Base-by-base conservation (phyloP, 176 grass and related monocot species). In the Triticum timopheevii region DNA sequence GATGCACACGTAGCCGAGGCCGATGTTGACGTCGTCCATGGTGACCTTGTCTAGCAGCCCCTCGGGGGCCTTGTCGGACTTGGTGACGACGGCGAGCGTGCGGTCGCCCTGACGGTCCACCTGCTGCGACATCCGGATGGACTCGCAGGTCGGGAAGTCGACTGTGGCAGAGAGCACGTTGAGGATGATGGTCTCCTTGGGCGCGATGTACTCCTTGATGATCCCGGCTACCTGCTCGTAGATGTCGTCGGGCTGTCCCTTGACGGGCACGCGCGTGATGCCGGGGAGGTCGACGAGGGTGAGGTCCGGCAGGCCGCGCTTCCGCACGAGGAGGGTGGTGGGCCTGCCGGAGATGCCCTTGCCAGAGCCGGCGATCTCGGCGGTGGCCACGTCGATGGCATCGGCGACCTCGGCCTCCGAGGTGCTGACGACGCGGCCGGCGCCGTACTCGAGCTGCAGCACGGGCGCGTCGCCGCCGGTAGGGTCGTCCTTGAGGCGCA, bases 71-170 rank as follows among this genome's bases (percentile, higher is more conserved):
- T 50, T 90, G 74, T 95, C 90, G 0, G 34, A 82, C 68, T 93
- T 93, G 54, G 90, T 95, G 69, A 95, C 93, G n/a, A 95, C 88
- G 23, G 90, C 93, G 0, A 95, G 86, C 15, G 90, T 95, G 77
- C 93, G 78, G 64, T 93, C 86, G 2, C 93, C 88, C 39, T 80
- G 77, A 42, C 73, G 75, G 83, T 95, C 93, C 35, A 93, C 93
- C 54, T 84, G 79, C 86, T 90, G 91, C 11, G 90, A 95, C 93
- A 95, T 93, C 28, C 83, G 34, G 81, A 95, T 91, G 17, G 91
- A 93, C 80, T 93, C 93, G 83, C 93, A 93, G 13, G 93, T 93
- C 0, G 93, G 86, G 69, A 95, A 95, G 83, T 93, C 93, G 1
- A 95, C 90, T 2, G 86, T 89, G 6, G 93, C 88, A 1, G 90